Evolutionary conservation across 306 rosid genomes (phyloP).

Genomic region (Quercus robur): DNA sequence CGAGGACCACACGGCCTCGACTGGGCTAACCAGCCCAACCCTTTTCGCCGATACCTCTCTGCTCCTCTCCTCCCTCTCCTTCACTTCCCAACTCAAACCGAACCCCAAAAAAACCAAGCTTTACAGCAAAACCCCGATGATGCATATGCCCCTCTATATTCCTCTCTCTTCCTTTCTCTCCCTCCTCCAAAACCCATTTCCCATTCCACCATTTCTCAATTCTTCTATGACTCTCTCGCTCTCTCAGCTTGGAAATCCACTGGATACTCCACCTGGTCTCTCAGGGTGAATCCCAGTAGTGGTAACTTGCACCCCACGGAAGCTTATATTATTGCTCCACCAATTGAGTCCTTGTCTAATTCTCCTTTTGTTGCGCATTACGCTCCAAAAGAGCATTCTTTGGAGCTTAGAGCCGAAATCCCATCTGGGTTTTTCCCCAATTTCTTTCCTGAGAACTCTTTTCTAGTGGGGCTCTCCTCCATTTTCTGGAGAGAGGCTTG

Average conservation of each 20-base stretch:
- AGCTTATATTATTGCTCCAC: conserved; percentile 66
- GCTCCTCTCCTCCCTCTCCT: conserved; percentile 70
- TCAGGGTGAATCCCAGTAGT: conserved; percentile 91
- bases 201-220: conserved; percentile 61
- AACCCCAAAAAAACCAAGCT: not conserved
- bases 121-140: not conserved
- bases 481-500: conserved; percentile 98
- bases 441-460: conserved; percentile 48
- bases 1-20: conserved; percentile 88
- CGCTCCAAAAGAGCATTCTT: conserved; percentile 83
- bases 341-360: conserved; percentile 41
- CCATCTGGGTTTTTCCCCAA: conserved; percentile 50
- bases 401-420: conserved; percentile 72
- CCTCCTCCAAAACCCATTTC: conserved; percentile 75
- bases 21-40: conserved; percentile 98
- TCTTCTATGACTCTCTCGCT: conserved; percentile 73
- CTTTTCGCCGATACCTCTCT: conserved; percentile 72
- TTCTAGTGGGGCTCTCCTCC: conserved; percentile 78
- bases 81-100: conserved; percentile 39
- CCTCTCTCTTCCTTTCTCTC: conserved; percentile 60
- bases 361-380: conserved; percentile 77
- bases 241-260: conserved; percentile 90
- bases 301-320: conserved; percentile 94
- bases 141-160: conserved; percentile 42
- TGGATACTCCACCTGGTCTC: conserved; percentile 73